Evolutionary conservation across 2,329 filamentous ascomycete species (phyloP).

Genomic region (Lomentospora prolificans): DNA sequence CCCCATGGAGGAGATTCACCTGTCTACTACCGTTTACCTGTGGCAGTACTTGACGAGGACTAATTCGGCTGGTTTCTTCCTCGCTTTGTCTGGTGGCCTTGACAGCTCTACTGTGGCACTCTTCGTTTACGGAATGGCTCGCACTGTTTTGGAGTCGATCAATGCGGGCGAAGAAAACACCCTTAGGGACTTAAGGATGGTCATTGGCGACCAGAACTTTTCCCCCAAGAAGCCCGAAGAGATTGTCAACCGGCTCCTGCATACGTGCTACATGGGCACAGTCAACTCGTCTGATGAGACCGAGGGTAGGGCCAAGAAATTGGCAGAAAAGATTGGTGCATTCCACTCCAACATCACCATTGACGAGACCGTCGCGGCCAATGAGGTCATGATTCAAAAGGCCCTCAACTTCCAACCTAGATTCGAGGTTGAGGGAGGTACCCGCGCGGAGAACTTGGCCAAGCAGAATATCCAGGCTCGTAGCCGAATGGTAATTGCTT

Average conservation of each 20-base stretch:
- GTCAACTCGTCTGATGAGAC: conserved; percentile 50
- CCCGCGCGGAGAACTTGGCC: conserved; percentile 46
- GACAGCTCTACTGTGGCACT: conserved; percentile 18
- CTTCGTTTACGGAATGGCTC: conserved; percentile 39
- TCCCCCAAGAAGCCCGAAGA: conserved; percentile 49
- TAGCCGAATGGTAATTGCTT: conserved; percentile 54
- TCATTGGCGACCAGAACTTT: conserved; percentile 20
- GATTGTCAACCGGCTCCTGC: conserved; percentile 32
- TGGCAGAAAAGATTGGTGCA: conserved; percentile 53
- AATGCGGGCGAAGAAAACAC: conserved; percentile 21
- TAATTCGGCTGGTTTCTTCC: conserved; percentile 38
- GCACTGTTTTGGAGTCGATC: conserved; percentile 44
- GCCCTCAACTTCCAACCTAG: conserved; percentile 20
- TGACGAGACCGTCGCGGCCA: conserved; percentile 52
- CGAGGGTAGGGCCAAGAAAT: conserved; percentile 47
- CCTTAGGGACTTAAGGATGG: conserved; percentile 17
- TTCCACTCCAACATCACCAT: conserved; percentile 69
- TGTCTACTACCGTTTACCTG: conserved; percentile 16
- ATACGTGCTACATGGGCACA: conserved; percentile 49
- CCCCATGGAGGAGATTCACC: conserved; percentile 23
- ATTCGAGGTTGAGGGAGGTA: conserved; percentile 49
- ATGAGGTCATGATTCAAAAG: conserved; percentile 23
- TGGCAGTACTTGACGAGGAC: conserved; percentile 33
- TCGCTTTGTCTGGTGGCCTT: conserved; percentile 33
- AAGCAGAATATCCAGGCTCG: conserved; percentile 61